Conservation (phyloP, 495 filamentous ascomycete species). For the Hypoxylon fragiforme region DNA sequence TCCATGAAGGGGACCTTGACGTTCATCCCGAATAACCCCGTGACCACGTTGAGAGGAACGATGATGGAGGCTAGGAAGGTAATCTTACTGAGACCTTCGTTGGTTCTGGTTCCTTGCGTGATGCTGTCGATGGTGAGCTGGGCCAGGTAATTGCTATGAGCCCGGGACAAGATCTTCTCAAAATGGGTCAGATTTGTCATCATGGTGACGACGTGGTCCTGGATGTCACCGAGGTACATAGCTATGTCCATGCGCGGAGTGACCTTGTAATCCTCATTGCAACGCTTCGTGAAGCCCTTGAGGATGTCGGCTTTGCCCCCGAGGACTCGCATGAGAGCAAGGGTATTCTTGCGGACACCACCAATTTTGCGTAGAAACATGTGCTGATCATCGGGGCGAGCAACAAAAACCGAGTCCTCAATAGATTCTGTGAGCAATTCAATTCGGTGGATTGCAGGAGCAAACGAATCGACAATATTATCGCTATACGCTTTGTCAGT, state of each 20-base stretch:
- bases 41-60: conserved; percentile 94
- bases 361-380: conserved; percentile 85
- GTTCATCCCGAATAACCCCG: conserved; percentile 98
- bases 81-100: conserved; percentile 87
- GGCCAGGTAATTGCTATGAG: conserved; percentile 95
- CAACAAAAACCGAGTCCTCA: conserved; percentile 92
- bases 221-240: conserved; percentile 93
- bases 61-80: conserved; percentile 94
- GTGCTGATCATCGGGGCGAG: conserved; percentile 84
- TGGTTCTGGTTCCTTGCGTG: conserved; percentile 75
- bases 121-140: conserved; percentile 91
- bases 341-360: conserved; percentile 88
- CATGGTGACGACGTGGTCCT: conserved; percentile 99
- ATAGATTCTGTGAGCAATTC: conserved; percentile 89
- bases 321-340: conserved; percentile 87
- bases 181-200: conserved; percentile 93
- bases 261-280: conserved; percentile 93
- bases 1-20: conserved; percentile 75
- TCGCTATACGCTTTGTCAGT: conserved; percentile 59
- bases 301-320: conserved; percentile 98
- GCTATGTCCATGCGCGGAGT: conserved; percentile 95
- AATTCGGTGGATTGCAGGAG: conserved; percentile 81
- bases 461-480: conserved; percentile 96
- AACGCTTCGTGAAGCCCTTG: conserved; percentile 94
- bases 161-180: conserved; percentile 94